A percentile compares a stretch with the other conserved stretches of the same genome.
phyloP scores from a whole-genome alignment of 2,329 filamentous ascomycete species.

The Xylariaceae sp. region DNA sequence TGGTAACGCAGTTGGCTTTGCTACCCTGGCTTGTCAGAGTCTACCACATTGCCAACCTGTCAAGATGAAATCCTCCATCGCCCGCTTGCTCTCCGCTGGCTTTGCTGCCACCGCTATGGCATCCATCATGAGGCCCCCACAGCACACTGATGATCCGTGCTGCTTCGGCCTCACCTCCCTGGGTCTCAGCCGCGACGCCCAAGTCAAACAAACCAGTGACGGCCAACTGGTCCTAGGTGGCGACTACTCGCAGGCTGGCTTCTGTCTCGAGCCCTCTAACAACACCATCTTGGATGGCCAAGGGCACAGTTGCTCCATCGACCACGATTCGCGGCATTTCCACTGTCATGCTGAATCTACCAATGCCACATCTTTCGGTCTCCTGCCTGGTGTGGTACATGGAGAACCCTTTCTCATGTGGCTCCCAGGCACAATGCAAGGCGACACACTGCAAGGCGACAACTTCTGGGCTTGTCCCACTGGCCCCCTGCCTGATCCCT shows the following conservation, averaged over 20 bases:
- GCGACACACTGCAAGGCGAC: no score
- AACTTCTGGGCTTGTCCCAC: constrained; percentile 28
- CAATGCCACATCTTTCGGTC: constrained; percentile 25
- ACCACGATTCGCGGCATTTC: constrained; percentile 24
- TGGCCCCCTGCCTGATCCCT: constrained; percentile 13
- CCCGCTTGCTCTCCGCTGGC: no score
- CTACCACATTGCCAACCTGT: no score
- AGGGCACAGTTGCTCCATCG: constrained; percentile 30
- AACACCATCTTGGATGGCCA: constrained; percentile 26
- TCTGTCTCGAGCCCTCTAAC: constrained; percentile 24
- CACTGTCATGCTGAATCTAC: constrained; percentile 26
- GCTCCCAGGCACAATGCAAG: constrained; percentile 9
- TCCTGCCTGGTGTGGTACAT: constrained; percentile 11
- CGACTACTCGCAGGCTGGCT: constrained; percentile 27
- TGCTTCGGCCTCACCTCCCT: constrained; percentile 29
- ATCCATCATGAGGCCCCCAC: background rate
- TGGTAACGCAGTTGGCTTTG: no score
- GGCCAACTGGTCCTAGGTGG: constrained; percentile 27
- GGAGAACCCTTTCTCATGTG: constrained; percentile 25
- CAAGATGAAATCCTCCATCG: no score
- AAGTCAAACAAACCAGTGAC: constrained; percentile 25
- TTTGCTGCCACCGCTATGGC: no score
- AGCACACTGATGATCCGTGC: constrained; percentile 19
- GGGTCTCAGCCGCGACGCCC: constrained; percentile 20
- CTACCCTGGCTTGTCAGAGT: no score